A percentile compares a stretch with the other conserved stretches of the same genome.
phyloP scores from a whole-genome alignment of 805 yeast species.

The Saccharomycopsis fermentans region DNA sequence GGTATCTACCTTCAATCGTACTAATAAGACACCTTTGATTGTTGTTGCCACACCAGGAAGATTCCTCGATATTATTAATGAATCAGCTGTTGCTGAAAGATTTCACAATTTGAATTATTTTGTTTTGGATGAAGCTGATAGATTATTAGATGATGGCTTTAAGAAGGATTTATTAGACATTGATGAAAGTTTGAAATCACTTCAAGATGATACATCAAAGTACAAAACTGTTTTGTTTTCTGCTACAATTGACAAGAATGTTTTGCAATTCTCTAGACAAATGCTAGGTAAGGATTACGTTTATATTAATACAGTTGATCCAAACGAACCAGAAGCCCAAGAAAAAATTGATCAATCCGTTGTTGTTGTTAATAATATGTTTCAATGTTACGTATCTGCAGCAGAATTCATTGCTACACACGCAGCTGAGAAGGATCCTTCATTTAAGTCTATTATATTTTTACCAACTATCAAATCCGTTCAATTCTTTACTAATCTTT shows the following conservation, averaged over 20 bases:
- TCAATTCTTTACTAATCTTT: slow-evolving; percentile 36
- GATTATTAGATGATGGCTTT: slow-evolving; percentile 75
- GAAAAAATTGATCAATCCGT: slow-evolving; percentile 66
- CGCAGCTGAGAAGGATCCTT: slow-evolving; percentile 22
- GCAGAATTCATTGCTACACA: slow-evolving; percentile 32
- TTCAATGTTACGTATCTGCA: slow-evolving; percentile 52
- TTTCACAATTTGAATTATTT: slow-evolving; percentile 44
- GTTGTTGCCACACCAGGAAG: slow-evolving; percentile 90
- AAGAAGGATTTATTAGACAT: slow-evolving; percentile 53
- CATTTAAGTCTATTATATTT: slow-evolving; percentile 74
- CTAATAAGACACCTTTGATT: slow-evolving; percentile 39
- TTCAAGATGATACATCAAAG: slow-evolving; percentile 22
- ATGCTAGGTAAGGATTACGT: slow-evolving; percentile 45
- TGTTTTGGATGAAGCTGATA: slow-evolving; percentile 88
- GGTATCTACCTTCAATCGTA: slow-evolving; percentile 25
- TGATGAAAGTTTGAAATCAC: slow-evolving; percentile 35
- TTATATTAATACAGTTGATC: slow-evolving; percentile 65
- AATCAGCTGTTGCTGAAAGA: slow-evolving; percentile 32
- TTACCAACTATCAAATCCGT: slow-evolving; percentile 68
- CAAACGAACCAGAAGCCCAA: slow-evolving; percentile 66
- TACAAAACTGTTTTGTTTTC: slow-evolving; percentile 71
- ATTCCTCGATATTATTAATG: slow-evolving; percentile 48
- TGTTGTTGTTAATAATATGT: slow-evolving; percentile 42
- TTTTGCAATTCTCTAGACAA: slow-evolving; percentile 51
- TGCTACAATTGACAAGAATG: slow-evolving; percentile 73